These are phyloP conservation scores for Melastoma candidum DNA, from an alignment of 441 rosid genomes.

Conservation along the genomic window DNA sequence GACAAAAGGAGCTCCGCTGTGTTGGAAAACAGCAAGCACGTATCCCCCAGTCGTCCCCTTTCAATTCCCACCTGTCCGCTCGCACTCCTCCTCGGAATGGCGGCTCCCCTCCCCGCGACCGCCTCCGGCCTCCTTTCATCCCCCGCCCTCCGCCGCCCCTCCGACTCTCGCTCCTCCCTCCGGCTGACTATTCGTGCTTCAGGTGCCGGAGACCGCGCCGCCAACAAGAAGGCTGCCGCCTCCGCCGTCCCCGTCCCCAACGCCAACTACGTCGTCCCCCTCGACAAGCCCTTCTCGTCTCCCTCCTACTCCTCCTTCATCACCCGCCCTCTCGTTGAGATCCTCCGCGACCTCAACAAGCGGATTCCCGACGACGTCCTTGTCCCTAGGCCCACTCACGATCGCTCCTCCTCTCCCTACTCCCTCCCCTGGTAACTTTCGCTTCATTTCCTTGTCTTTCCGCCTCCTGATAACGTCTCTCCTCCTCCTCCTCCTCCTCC, in stretches of 20 bases:
- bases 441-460: too few species aligned
- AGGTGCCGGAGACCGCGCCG: neutral
- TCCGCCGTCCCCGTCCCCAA: slow-evolving; percentile 33
- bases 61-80: too few species aligned
- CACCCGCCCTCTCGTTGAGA: slow-evolving; percentile 85
- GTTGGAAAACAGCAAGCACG: too few species aligned
- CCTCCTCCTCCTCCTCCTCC: too few species aligned
- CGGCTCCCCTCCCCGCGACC: too few species aligned
- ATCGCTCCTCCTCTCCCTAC: slow-evolving; percentile 13
- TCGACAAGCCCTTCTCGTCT: slow-evolving; percentile 57
- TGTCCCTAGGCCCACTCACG: slow-evolving; percentile 18
- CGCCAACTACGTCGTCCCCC: slow-evolving; percentile 86
- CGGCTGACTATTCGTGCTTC: too few species aligned
- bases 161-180: neutral
- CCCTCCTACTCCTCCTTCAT: slow-evolving; percentile 50
- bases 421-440: slow-evolving; percentile 60
- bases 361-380: slow-evolving; percentile 82
- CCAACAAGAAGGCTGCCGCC: slow-evolving; percentile 22
- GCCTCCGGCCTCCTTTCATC: too few species aligned
- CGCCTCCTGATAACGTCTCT: too few species aligned
- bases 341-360: slow-evolving; percentile 92
- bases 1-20: too few species aligned
- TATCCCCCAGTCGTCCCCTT: too few species aligned
- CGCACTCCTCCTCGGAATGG: too few species aligned
- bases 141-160: too few species aligned